Base-by-base conservation (phyloP, 148 eudicot species). In the Rhododendron williamsianum region DNA sequence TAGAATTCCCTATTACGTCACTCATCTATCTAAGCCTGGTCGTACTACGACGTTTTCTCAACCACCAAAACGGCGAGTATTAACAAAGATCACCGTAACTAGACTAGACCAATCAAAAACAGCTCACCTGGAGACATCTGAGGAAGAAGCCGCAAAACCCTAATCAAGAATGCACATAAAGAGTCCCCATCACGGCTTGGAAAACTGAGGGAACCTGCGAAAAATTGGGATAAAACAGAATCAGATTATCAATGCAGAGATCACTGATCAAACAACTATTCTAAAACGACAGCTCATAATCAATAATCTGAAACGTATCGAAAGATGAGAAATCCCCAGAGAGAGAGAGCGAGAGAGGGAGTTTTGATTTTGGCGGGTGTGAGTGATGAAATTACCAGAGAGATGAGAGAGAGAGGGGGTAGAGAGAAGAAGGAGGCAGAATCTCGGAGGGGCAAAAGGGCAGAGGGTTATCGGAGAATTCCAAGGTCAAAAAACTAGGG, bases 91-190 rank as follows among this genome's bases (percentile, higher is more conserved):
- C n/a, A 58, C n/a, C n/a, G 15, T 15, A 25, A 25, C 73, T 3
- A 3, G 35, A 30, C 30, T 33, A 71, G 35, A 71, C 19, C 18
- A 71, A 81, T 71, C 19, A 71, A 71, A 71, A 54, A 71, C 16
- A 33, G 76, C 76, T 71, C 76, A 71, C 76, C 76, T 18, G 46
- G 77, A 67, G 72, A 6, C 84, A 84, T 84, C n/a, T 16, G 41
- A 71, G 4, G 76, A 71, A 71, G 7, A 71, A 71, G 18, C 16
- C 41, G 38, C 38, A 71, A 33, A 71, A 71, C 76, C 76, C 76
- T 71, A 71, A 71, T 71, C 13, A 12, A 12, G 76, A 71, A 71
- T 71, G 41, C 76, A 30, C 38, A 4, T 11, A 27, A 46, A 12
- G 38, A 30, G 7, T 2, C 1, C 38, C 41, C 38, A 30, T 71